Conservation (phyloP, 2,329 filamentous ascomycete genomes). For the Colletotrichum zoysiae region DNA sequence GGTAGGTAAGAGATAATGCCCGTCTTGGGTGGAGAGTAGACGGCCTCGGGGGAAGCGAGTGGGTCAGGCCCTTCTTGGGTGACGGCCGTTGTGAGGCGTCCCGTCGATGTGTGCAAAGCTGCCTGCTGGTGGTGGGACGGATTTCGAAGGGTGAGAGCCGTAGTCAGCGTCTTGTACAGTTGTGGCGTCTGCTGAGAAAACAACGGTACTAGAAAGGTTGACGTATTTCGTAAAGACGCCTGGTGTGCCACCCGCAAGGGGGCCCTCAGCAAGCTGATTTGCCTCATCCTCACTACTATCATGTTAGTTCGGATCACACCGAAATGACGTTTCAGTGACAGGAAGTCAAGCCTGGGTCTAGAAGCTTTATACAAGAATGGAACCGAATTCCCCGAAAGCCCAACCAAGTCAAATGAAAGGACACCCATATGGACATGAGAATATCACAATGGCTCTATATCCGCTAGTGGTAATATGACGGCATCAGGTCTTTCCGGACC, state of each 20-base stretch:
- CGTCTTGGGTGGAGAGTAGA: conserved; percentile 77
- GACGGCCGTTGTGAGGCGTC: conserved; percentile 21
- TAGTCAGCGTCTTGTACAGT: conserved; percentile 18
- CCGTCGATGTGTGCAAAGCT: conserved; percentile 37
- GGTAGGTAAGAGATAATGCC: conserved; percentile 80
- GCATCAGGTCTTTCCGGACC: background rate
- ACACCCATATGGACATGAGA: background rate
- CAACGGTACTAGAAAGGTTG: background rate
- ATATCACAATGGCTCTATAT: background rate
- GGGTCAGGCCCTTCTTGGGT: conserved; percentile 38
- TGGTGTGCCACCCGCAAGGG: conserved; percentile 15
- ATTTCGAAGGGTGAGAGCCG: conserved; percentile 1
- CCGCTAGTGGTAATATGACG: too few species aligned
- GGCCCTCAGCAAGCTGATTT: conserved; percentile 24
- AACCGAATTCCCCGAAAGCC: too few species aligned
- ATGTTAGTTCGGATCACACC: background rate
- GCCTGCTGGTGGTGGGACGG: conserved; percentile 6
- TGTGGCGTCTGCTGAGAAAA: conserved; percentile 10
- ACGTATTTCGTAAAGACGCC: background rate
- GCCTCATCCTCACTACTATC: conserved; percentile 27
- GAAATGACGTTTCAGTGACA: background rate
- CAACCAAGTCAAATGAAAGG: background rate
- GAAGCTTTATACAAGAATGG: background rate
- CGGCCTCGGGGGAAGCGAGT: conserved; percentile 42
- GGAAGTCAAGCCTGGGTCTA: background rate